These are phyloP conservation scores for Vaccinium myrtillus DNA, from an alignment of 148 eudicot species.

Conservation along the genomic window DNA sequence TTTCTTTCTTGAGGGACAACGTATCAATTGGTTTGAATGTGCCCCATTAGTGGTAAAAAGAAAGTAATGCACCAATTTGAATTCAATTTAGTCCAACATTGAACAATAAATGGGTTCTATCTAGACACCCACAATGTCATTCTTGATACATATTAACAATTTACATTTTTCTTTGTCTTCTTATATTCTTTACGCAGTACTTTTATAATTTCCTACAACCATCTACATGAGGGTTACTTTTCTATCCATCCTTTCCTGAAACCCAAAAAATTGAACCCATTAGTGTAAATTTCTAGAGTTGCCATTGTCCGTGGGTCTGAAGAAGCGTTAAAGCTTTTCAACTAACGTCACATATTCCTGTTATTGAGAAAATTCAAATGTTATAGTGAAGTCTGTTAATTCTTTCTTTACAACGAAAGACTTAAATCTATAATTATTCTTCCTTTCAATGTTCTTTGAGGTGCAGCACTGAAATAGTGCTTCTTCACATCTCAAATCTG, in stretches of 20 bases:
- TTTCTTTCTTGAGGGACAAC: not conserved
- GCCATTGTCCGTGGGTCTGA: not conserved
- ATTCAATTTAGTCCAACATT: too few species aligned
- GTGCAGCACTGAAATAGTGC: not conserved
- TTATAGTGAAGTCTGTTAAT: not conserved
- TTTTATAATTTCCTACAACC: not conserved
- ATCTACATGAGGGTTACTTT: not conserved
- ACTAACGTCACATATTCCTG: not conserved
- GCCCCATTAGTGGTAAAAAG: not conserved
- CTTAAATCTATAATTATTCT: not conserved
- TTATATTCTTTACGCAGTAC: not conserved
- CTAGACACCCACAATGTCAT: not conserved
- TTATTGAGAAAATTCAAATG: not conserved
- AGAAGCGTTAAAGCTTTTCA: not conserved
- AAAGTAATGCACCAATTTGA: not conserved
- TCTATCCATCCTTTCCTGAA: not conserved
- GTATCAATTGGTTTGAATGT: not conserved
- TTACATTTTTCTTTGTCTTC: not conserved
- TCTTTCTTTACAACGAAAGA: not conserved
- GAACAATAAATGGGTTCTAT: not conserved
- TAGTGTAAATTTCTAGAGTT: not conserved
- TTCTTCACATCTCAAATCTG: not conserved
- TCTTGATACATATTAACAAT: not conserved
- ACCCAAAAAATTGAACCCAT: not conserved
- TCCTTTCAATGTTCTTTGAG: not conserved